Conservation (phyloP, 2,329 filamentous ascomycete species). For the Samsoniella hepiali region DNA sequence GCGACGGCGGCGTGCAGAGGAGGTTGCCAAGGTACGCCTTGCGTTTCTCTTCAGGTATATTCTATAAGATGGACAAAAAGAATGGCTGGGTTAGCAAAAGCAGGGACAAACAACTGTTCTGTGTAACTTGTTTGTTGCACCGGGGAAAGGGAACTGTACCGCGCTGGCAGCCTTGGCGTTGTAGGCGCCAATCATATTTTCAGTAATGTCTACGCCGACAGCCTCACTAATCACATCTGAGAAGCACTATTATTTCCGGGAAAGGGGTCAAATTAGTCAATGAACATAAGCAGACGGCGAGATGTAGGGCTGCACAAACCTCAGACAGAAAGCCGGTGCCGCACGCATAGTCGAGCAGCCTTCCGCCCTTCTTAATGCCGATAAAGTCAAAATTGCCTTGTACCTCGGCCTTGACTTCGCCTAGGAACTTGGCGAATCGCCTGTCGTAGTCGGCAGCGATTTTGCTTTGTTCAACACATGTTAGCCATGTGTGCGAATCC, state of each 20-base stretch:
- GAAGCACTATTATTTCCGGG: conserved; percentile 20
- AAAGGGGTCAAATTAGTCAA: neutral
- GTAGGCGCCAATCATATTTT: conserved; percentile 67
- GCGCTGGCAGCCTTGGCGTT: conserved; percentile 58
- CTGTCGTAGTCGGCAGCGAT: conserved; percentile 41
- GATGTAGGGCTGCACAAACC: conserved; percentile 38
- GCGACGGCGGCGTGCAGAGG: conserved; percentile 46
- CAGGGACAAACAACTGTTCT: too few relatives aligned
- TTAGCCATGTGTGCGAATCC: neutral
- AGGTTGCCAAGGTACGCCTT: conserved; percentile 58
- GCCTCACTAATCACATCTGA: conserved; percentile 46
- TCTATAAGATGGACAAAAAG: conserved; percentile 32
- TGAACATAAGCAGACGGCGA: neutral
- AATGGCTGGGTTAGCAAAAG: neutral
- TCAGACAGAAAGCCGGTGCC: conserved; percentile 65
- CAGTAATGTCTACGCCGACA: conserved; percentile 67
- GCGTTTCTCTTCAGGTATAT: conserved; percentile 51
- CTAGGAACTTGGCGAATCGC: conserved; percentile 52
- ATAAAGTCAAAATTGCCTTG: conserved; percentile 56
- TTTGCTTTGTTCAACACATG: conserved; percentile 24
- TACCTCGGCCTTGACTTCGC: conserved; percentile 53
- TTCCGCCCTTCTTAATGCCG: conserved; percentile 47
- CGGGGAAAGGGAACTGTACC: conserved; percentile 31
- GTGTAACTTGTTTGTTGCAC: neutral
- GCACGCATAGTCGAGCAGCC: conserved; percentile 72